Evolutionary conservation across 805 yeast species (phyloP), one percentile per base, ranked within the genome.

Genomic region (Candida jianshihensis): DNA sequence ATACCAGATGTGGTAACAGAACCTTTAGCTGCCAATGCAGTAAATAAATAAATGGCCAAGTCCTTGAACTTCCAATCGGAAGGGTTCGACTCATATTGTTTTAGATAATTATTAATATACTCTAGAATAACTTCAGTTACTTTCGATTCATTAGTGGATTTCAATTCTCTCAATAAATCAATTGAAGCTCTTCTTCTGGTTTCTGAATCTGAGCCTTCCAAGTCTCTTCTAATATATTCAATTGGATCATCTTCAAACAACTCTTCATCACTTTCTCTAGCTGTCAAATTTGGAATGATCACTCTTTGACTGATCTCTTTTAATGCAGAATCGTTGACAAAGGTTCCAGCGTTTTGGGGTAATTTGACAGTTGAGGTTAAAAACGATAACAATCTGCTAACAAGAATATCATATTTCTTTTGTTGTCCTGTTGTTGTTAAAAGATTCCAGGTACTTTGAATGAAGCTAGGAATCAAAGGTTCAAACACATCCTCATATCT

Each of bases 161-260:
- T 86, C 48, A 92, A 70, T 49, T 87, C 95, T 43, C 94, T 75
- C 47, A 92, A 65, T 53, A 92, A 88, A 51, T 87, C 97, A 2
- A 95, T 85, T n/a, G 97, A 79, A 0, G 96, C 78, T 48, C 94
- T 77, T 59, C 97, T 73, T 60, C 99, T 75, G 1, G 96, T 81
- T 53, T 89, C 97, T 12, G 82, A 74, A 56, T 90, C 97, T 0
- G 95, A 80, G 6, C 97, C 97, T 61, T 94, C 98, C 31, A 94
- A 67, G 59, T 92, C 98, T 42, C 95, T 73, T 52, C 97, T 74
- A 16, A 89, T 89, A 55, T 71, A 92, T 51, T 86, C 94, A 37
- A 92, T 81, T 26, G 98, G 98, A 55, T 92, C 98, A 60, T 92
- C 98, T 60, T 92, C 98, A 58, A 92, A 90, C 42, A 81, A 60